A percentile compares a stretch with the other conserved stretches of the same genome.
phyloP scores from a whole-genome alignment of 345 rosid genomes.

The sweet orange (Citrus sinensis) region DNA sequence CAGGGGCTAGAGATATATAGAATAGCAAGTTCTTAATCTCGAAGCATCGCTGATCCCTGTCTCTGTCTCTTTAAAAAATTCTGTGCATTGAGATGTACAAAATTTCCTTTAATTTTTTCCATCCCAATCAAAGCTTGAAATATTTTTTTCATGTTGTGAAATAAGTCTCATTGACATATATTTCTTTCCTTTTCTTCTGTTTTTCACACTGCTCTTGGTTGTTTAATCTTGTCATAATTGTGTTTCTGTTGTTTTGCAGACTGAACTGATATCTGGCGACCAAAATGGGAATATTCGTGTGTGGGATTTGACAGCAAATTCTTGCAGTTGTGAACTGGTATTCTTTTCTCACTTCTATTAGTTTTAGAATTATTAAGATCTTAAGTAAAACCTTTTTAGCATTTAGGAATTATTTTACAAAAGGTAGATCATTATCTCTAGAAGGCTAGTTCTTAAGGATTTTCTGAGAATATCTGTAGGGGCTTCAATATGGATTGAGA shows the following conservation, averaged over 20 bases:
- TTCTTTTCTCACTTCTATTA: slow-evolving; percentile 3
- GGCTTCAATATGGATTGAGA: not conserved
- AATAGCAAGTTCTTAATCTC: not conserved
- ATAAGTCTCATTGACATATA: not conserved
- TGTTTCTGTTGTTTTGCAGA: slow-evolving; percentile 41
- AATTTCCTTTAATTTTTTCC: not conserved
- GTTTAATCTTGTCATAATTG: not conserved
- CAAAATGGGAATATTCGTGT: slow-evolving; percentile 96
- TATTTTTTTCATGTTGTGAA: not conserved
- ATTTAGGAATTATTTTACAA: not conserved
- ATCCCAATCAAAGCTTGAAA: not conserved
- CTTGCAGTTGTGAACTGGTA: slow-evolving; percentile 97
- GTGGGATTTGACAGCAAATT: slow-evolving; percentile 95
- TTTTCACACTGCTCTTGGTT: not conserved
- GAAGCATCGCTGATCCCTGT: not conserved
- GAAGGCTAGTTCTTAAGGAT: not conserved
- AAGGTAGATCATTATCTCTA: not conserved
- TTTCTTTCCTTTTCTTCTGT: not conserved
- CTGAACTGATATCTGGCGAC: slow-evolving; percentile 93
- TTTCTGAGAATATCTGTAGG: not conserved
- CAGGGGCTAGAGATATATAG: not conserved
- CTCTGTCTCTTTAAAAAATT: not conserved
- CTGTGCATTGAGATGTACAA: not conserved
- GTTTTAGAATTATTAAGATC: not conserved
- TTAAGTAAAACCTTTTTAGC: not conserved